Evolutionary conservation across 768 basidiomycete species (phyloP).

Genomic region (Piloderma croceum): DNA sequence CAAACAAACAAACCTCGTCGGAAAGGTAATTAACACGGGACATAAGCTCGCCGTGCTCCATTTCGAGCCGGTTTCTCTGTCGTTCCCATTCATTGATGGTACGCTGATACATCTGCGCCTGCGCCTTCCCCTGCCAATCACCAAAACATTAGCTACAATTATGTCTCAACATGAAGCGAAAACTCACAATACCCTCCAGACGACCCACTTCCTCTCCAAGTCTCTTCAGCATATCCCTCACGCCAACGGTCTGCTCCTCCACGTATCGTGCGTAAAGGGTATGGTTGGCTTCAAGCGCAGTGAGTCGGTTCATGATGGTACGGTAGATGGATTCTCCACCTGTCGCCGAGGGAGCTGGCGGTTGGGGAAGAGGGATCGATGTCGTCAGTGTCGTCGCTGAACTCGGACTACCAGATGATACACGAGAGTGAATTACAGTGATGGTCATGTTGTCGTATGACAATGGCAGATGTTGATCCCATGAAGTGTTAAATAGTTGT

Average conservation of each 20-base stretch:
- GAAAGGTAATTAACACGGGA: slow-evolving; percentile 67
- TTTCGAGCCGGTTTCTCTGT: slow-evolving; percentile 53
- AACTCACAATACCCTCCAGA: slow-evolving; percentile 66
- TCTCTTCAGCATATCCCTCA: slow-evolving; percentile 68
- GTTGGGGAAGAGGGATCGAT: slow-evolving; percentile 15
- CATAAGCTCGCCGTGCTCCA: slow-evolving; percentile 66
- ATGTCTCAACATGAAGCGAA: neutral
- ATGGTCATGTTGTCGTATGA: too few relatives aligned
- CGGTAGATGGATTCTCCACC: slow-evolving; percentile 92
- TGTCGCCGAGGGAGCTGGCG: slow-evolving; percentile 15
- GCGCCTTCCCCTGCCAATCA: slow-evolving; percentile 60
- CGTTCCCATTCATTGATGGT: slow-evolving; percentile 63
- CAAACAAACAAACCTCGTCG: slow-evolving; percentile 58
- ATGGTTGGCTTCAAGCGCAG: slow-evolving; percentile 80
- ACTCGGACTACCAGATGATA: too few relatives aligned
- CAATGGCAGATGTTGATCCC: too few relatives aligned
- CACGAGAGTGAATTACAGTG: too few relatives aligned
- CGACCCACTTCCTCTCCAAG: slow-evolving; percentile 76
- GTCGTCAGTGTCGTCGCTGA: slow-evolving; percentile 11
- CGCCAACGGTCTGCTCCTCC: slow-evolving; percentile 77
- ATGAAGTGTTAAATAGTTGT: too few relatives aligned
- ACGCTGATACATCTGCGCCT: slow-evolving; percentile 60
- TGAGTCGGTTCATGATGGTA: slow-evolving; percentile 90
- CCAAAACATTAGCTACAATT: neutral
- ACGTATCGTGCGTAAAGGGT: slow-evolving; percentile 81